A percentile compares a stretch with the other conserved stretches of the same genome.
Conservation (phyloP, 202 grass and related monocot genomes). For the Schoenoplectus tabernaemontani region DNA sequence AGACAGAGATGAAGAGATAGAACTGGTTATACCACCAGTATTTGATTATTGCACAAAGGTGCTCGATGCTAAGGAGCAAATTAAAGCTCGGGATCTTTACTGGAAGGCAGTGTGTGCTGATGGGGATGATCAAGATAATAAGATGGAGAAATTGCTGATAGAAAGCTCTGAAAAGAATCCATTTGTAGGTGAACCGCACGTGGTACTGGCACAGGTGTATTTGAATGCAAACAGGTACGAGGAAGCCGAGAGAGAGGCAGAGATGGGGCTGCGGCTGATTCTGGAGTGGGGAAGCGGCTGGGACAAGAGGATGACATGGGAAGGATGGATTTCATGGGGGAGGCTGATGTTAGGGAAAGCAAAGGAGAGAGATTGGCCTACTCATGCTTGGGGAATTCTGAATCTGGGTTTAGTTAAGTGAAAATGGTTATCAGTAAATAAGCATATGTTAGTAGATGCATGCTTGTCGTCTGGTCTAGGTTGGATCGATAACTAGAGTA, state of each 20-base stretch:
- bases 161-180: slow-evolving; percentile 54
- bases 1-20: slow-evolving; percentile 49
- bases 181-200: slow-evolving; percentile 61
- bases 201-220: slow-evolving; percentile 53
- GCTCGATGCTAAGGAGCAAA: slow-evolving; percentile 41
- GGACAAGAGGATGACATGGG: slow-evolving; percentile 94
- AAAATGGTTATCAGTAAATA: background rate
- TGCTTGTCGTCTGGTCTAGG: too few relatives aligned
- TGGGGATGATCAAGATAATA: background rate
- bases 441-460: too few relatives aligned
- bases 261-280: slow-evolving; percentile 47
- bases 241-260: slow-evolving; percentile 39
- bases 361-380: slow-evolving; percentile 58
- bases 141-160: slow-evolving; percentile 40
- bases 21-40: slow-evolving; percentile 50
- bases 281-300: slow-evolving; percentile 86
- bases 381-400: slow-evolving; percentile 49
- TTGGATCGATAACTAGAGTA: too few relatives aligned
- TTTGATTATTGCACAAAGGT: slow-evolving; percentile 58
- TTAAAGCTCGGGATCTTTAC: slow-evolving; percentile 45
- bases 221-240: slow-evolving; percentile 55
- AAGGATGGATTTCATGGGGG: slow-evolving; percentile 83
- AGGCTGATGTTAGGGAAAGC: slow-evolving; percentile 56
- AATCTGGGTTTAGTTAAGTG: slow-evolving; percentile 67
- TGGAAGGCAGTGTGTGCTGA: slow-evolving; percentile 53